These are phyloP conservation scores for Neurospora sp. DNA, from an alignment of 2,329 filamentous ascomycete genomes.

Conservation along the genomic window DNA sequence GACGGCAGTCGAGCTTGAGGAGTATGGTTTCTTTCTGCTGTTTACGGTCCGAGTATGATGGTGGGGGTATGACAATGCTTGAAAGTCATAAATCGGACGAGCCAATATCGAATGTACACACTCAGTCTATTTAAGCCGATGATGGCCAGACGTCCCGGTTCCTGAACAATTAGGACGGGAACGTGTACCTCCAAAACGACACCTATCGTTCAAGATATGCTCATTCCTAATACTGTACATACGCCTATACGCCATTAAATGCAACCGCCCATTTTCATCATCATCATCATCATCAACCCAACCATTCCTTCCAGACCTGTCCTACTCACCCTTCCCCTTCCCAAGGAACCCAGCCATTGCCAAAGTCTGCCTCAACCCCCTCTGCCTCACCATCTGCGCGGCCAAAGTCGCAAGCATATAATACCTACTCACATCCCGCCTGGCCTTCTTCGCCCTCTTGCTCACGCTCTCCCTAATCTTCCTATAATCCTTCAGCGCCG, in stretches of 20 bases:
- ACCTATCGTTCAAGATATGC: background rate
- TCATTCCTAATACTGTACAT: background rate
- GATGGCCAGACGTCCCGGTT: too few relatives aligned
- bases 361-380: background rate
- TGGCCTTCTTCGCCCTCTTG: conserved; percentile 4
- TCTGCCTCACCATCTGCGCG: background rate
- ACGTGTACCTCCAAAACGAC: background rate
- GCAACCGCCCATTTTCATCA: background rate
- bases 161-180: background rate
- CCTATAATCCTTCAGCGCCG: conserved; percentile 32
- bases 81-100: background rate
- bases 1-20: background rate
- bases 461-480: conserved; percentile 27
- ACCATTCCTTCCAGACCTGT: background rate
- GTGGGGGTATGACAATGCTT: background rate
- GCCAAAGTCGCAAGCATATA: background rate
- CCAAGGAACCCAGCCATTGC: background rate
- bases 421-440: background rate
- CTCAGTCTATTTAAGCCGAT: background rate
- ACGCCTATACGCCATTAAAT: background rate
- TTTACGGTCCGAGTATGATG: background rate
- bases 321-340: background rate
- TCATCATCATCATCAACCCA: background rate
- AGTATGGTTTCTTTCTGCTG: background rate
- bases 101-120: background rate